Percentiles rank a stretch among this genome's conserved stretches.
Conservation (phyloP, 352 stramenopile species). For the Pythium aphanidermatum region DNA sequence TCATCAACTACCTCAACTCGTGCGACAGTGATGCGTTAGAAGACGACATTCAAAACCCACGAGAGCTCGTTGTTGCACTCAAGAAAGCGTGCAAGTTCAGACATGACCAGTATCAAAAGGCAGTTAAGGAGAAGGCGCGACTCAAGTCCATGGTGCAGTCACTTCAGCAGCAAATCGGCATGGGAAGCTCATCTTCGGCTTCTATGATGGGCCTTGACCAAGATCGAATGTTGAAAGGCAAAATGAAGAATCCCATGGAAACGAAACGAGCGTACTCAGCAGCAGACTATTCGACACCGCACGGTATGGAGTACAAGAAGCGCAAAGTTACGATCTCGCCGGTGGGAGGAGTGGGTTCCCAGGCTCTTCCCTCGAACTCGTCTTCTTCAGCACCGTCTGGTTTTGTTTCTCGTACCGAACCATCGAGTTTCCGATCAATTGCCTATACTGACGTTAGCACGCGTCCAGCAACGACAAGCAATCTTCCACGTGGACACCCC, state of each 20-base stretch:
- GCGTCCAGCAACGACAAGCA: conserved; percentile 28
- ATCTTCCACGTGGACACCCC: conserved; percentile 8
- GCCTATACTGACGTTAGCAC: conserved; percentile 64
- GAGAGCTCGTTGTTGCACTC: conserved; percentile 64
- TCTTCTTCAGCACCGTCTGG: background rate
- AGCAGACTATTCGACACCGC: conserved; percentile 17
- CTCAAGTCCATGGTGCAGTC: conserved; percentile 65
- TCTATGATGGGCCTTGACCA: too few relatives aligned
- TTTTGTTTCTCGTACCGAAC: conserved; percentile 29
- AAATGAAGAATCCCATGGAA: conserved; percentile 20
- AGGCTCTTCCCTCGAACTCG: conserved; percentile 8
- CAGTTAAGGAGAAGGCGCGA: conserved; percentile 66
- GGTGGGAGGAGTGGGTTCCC: conserved; percentile 2
- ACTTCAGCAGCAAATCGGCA: conserved; percentile 13
- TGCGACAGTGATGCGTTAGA: conserved; percentile 62
- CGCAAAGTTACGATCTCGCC: conserved; percentile 30
- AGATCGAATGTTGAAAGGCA: conserved; percentile 6
- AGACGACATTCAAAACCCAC: conserved; percentile 71
- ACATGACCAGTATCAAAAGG: conserved; percentile 80
- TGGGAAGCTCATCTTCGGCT: too few relatives aligned
- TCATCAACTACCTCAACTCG: conserved; percentile 64
- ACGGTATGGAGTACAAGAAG: conserved; percentile 51
- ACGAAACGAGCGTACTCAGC: conserved; percentile 22
- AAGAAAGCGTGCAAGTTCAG: conserved; percentile 81
- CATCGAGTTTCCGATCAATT: conserved; percentile 35